Evolutionary conservation across 2,329 filamentous ascomycete genomes (phyloP).

Genomic region (Epichloe brachyelytri): DNA sequence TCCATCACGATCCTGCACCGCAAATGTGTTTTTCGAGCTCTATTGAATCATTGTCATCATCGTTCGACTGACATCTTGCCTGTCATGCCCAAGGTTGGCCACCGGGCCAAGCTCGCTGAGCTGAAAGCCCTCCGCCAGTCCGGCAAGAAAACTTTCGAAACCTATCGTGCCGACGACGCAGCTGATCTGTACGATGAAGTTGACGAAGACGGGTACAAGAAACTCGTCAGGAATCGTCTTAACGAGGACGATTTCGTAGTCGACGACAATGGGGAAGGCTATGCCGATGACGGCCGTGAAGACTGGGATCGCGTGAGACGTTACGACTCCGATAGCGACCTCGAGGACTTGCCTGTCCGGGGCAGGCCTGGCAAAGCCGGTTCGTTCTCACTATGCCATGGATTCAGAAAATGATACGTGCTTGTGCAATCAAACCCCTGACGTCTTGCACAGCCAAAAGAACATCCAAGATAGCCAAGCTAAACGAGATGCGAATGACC

Average conservation of each 20-base stretch:
- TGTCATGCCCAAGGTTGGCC: conserved; percentile 24
- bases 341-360: conserved; percentile 22
- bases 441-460: conserved; percentile 51
- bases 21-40: background rate
- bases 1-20: background rate
- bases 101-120: conserved; percentile 53
- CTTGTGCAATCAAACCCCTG: background rate
- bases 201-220: conserved; percentile 94
- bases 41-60: conserved; percentile 8
- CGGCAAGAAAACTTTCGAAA: conserved; percentile 82
- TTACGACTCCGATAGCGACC: conserved; percentile 63
- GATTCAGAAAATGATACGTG: background rate
- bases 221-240: conserved; percentile 76
- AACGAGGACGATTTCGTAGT: conserved; percentile 97
- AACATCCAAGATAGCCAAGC: conserved; percentile 79
- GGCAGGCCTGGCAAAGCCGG: conserved; percentile 39
- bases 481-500: conserved; percentile 75
- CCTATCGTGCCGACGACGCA: conserved; percentile 76
- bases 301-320: conserved; percentile 71
- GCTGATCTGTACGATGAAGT: conserved; percentile 88
- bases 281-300: conserved; percentile 90
- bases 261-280: conserved; percentile 94
- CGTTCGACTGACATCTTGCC: conserved; percentile 4
- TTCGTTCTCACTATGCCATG: conserved; percentile 17
- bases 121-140: conserved; percentile 72